Base-by-base conservation (phyloP, 192 early-diverging fungal genomes). In the Linnemannia elongata region DNA sequence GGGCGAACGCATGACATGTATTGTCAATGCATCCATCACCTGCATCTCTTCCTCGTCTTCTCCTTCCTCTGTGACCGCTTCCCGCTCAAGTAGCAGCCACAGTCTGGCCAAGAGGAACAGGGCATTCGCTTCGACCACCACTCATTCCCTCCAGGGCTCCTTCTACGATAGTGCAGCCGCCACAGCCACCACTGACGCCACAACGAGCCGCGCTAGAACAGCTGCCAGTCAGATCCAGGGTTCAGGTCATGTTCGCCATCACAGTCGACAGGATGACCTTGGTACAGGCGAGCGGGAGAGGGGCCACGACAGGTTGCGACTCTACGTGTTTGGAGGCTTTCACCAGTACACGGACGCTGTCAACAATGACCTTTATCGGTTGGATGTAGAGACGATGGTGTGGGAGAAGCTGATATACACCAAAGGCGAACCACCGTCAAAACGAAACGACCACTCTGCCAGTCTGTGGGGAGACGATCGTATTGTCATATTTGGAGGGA, bases 271-370 rank as follows among this genome's bases (percentile, higher is more conserved):
- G 69, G 77, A 85, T 18, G 76, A 83, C 27, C 3, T 66, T 33
- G n/a, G 12, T 66, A 30, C 60, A 66, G 30, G 22, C 49, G 49
- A 54, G 54, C 27, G 70, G 22, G 78, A 79, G 24, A 79, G 30
- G 72, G 72, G 72, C 18, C 69, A 79, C 15, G 80, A 87, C 12
- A 79, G 78, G 18, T 47, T 87, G 70, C 54, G 68, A 44, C 85
- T 94, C 24, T 92, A 91, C 72, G 89, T 91, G 1, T 93, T 94
- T 89, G 92, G 91, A 42, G 93, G 94, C 0, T 95, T 95, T 76
- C 82, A 95, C 75, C 89, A 91, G 54, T 95, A 94, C 74, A 93
- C 90, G 17, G 93, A 93, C 79, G 93, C 93, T 54, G 93, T 95
- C 39, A 94, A 91, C 84, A 93, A 95, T 75, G 91, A 92, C 75